Evolutionary conservation across 495 filamentous ascomycete species (phyloP).

Genomic region (Penicillium argentinense): DNA sequence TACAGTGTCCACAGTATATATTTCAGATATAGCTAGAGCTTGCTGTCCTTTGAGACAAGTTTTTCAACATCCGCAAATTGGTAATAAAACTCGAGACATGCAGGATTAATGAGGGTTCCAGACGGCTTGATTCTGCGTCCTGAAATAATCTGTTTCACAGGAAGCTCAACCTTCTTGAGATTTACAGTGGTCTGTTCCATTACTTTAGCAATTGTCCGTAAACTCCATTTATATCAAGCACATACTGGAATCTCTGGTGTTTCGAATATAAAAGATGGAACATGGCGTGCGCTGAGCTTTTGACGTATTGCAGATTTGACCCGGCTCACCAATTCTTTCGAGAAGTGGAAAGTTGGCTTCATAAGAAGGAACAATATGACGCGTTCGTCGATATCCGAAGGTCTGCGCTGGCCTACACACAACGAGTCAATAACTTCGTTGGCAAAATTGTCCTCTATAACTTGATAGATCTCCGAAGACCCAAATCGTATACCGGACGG

Average conservation of each 20-base stretch:
- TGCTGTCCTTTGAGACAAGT: too few relatives aligned
- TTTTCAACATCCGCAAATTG: background rate
- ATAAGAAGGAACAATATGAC: slow-evolving; percentile 77
- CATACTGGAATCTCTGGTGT: background rate
- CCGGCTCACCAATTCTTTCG: background rate
- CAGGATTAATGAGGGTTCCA: background rate
- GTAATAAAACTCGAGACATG: background rate
- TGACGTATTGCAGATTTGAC: background rate
- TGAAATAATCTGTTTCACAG: background rate
- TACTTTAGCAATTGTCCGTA: too few relatives aligned
- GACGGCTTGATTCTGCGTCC: background rate
- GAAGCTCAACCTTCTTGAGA: too few relatives aligned
- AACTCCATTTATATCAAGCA: background rate
- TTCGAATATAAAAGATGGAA: background rate
- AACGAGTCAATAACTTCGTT: slow-evolving; percentile 63
- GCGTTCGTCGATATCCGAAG: slow-evolving; percentile 66
- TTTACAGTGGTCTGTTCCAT: too few relatives aligned
- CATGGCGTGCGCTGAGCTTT: background rate
- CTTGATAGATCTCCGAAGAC: slow-evolving; percentile 73
- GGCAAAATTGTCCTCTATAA: slow-evolving; percentile 66
- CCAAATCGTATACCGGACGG: slow-evolving; percentile 78
- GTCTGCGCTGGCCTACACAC: slow-evolving; percentile 72
- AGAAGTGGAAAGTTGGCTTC: slow-evolving; percentile 15
- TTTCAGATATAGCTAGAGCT: too few relatives aligned
- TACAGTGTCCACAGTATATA: too few relatives aligned